Evolutionary conservation across 371 early-diverging fungal species (phyloP).

Genomic region (Mucor mucedo): DNA sequence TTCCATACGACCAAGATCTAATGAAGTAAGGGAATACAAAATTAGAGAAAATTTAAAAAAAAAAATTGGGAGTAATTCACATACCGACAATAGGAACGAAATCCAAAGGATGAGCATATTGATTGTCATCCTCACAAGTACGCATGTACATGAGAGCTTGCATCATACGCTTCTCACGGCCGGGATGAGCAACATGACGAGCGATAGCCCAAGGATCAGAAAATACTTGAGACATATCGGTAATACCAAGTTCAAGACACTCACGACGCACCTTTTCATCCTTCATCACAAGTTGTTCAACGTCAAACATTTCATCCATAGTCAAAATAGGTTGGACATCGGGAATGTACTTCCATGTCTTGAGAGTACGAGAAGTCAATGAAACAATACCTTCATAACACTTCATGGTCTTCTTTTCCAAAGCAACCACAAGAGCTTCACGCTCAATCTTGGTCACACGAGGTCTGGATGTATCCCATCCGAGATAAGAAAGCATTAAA

Average conservation of each 20-base stretch:
- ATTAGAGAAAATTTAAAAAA: neutral
- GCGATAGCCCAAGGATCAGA: slow-evolving; percentile 60
- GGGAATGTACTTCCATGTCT: slow-evolving; percentile 43
- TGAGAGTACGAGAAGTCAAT: slow-evolving; percentile 31
- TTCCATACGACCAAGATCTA: slow-evolving; percentile 51
- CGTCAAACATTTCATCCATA: slow-evolving; percentile 57
- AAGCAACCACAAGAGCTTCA: slow-evolving; percentile 48
- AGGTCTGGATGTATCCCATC: slow-evolving; percentile 46
- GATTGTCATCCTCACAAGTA: slow-evolving; percentile 57
- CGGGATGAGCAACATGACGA: slow-evolving; percentile 48
- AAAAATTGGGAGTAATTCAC: neutral
- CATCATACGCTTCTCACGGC: slow-evolving; percentile 50
- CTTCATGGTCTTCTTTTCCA: slow-evolving; percentile 48
- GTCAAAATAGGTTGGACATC: slow-evolving; percentile 58
- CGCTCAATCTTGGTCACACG: slow-evolving; percentile 46
- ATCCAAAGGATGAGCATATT: slow-evolving; percentile 60
- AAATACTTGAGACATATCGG: slow-evolving; percentile 53
- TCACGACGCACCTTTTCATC: slow-evolving; percentile 45
- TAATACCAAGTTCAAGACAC: slow-evolving; percentile 52
- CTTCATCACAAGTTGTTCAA: slow-evolving; percentile 51
- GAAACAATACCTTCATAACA: slow-evolving; percentile 51
- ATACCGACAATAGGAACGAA: slow-evolving; percentile 59
- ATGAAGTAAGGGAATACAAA: slow-evolving; percentile 1
- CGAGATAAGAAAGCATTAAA: slow-evolving; percentile 52
- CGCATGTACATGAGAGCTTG: slow-evolving; percentile 62